Base-by-base conservation (phyloP, 179 eudicot genomes). In the Silene vulgaris region DNA sequence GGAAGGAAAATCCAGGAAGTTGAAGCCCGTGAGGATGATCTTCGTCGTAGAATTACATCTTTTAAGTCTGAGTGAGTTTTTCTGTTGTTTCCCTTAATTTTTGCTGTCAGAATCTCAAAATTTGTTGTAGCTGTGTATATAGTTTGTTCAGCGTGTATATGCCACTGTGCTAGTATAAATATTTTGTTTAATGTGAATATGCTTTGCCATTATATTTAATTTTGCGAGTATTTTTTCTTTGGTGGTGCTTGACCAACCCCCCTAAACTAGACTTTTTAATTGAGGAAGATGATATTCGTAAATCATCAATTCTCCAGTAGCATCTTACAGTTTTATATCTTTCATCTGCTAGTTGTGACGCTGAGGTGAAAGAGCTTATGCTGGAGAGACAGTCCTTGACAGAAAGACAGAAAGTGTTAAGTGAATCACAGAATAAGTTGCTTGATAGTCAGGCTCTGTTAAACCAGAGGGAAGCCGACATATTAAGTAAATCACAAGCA, bases 11-110 rank as follows among this genome's bases (percentile, higher is more conserved):
- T 94, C 76, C 92, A 80, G 79, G 96, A 94, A 86, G 96, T 89
- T 82, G 98, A 94, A 88, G 90, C 89, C 29, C 95, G 98, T 30
- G 98, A 94, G 83, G 98, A 94, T 89, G 98, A 94, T 81, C 86
- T 92, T 64, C 89, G 98, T 67, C 90, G 97, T 71, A 92, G 88
- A 43, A 82, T 81, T 45, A 6, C 80, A 19, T 80, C 91, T 60
- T 94, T 90, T 76, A 90, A 92, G 79, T 79, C 93, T 3, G 96
- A 90, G 98, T 94, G 79, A 57, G 95, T 83, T 5, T 72, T 59
- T 32, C 20, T 61, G 17, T 23, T 14, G 23, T 13, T 13, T 52
- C 19, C 29, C 35, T 71, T 23, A 50, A 26, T 4, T 23, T 2
- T 26, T 70, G 32, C 20, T 0, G 0, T 6, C 26, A 40, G 29